phyloP scores from a whole-genome alignment of 225 moss, liverwort and hornwort genomes.

The Takakia lepidozioides region DNA sequence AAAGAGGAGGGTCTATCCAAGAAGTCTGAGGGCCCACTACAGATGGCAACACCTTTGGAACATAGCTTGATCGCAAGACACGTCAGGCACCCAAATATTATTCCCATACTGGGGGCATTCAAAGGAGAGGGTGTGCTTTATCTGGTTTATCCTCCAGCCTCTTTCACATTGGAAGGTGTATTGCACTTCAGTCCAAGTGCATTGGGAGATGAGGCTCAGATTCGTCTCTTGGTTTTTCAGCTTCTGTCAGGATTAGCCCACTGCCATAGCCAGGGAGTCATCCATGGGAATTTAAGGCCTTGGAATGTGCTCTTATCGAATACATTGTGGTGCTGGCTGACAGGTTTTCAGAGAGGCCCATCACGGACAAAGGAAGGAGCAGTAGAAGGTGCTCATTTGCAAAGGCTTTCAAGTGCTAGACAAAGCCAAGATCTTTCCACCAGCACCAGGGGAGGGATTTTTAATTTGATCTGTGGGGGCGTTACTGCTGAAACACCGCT shows the following conservation, averaged over 20 bases:
- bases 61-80: constrained; percentile 5
- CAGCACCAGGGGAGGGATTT: constrained; percentile 8
- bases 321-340: constrained; percentile 62
- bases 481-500: constrained; percentile 2
- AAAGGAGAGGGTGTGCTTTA: constrained; percentile 51
- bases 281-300: constrained; percentile 67
- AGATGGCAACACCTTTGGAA: constrained; percentile 7
- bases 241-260: constrained; percentile 66
- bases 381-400: constrained; percentile 2
- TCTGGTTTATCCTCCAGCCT: constrained; percentile 41
- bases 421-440: constrained; percentile 3
- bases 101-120: constrained; percentile 54
- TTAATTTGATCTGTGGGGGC: constrained; percentile 1
- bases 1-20: constrained; percentile 5
- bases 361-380: constrained; percentile 8
- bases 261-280: constrained; percentile 47
- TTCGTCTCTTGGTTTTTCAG: constrained; percentile 62
- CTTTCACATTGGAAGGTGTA: constrained; percentile 48
- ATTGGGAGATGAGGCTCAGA: constrained; percentile 49
- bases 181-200: constrained; percentile 73
- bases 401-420: not conserved
- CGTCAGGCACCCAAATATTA: constrained; percentile 53
- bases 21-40: constrained; percentile 8
- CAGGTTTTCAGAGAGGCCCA: constrained; percentile 38
- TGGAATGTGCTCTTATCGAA: constrained; percentile 55